A percentile compares a stretch with the other conserved stretches of the same genome.
These are phyloP conservation scores for Acanthamoeba healyi DNA, from an alignment of 208 protist genomes.

Conservation along the genomic window DNA sequence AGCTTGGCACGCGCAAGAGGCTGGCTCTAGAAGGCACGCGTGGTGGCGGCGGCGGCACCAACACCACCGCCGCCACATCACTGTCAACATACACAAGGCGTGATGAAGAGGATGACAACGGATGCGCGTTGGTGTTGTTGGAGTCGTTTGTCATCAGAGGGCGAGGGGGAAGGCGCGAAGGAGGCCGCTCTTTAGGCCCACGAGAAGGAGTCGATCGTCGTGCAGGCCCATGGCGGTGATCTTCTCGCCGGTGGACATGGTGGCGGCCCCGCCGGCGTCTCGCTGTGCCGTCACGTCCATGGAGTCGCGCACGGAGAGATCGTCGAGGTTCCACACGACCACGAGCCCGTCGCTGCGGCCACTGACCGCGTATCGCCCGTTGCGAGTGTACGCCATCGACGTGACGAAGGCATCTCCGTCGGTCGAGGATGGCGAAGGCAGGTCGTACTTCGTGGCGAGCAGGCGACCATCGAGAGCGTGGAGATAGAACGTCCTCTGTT, in stretches of 20 bases:
- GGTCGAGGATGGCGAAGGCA: not conserved
- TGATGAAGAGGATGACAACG: no score
- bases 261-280: not conserved
- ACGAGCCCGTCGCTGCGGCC: conserved; percentile 65
- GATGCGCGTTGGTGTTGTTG: no score
- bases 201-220: conserved; percentile 38
- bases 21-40: no score
- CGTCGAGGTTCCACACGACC: conserved; percentile 37
- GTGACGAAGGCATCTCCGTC: conserved; percentile 1
- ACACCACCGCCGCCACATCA: no score
- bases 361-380: conserved; percentile 13
- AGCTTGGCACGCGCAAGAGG: not conserved
- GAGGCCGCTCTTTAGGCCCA: conserved; percentile 1
- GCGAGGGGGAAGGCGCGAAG: conserved; percentile 33
- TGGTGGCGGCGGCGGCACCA: no score
- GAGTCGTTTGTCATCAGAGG: not conserved
- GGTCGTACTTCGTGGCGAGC: not conserved
- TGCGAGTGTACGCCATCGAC: conserved; percentile 23
- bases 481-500: conserved; percentile 27
- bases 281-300: not conserved
- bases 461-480: conserved; percentile 58
- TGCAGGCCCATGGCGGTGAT: not conserved
- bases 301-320: conserved; percentile 61
- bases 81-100: no score
- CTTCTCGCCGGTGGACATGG: not conserved